Evolutionary conservation across 179 eudicot species (phyloP).

Genomic region (Silene coronaria): DNA sequence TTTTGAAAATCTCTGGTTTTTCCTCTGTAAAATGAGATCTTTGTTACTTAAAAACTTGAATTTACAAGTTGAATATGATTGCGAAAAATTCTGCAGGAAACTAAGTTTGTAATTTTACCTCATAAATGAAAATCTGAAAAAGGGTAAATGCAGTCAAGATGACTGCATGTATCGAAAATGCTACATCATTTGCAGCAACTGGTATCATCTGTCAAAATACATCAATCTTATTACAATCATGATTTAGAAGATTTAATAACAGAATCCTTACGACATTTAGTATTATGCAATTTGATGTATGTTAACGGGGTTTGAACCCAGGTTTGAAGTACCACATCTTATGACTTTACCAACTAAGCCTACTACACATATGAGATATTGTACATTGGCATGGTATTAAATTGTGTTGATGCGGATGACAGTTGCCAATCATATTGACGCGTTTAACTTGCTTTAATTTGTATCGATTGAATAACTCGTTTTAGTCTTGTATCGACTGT

Average conservation of each 20-base stretch:
- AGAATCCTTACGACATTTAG: no score
- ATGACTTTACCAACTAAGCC: no score
- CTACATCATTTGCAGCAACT: slow-evolving; percentile 84
- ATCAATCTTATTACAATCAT: neutral
- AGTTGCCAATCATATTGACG: no score
- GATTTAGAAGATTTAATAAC: neutral
- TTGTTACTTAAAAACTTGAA: neutral
- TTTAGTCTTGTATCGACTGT: no score
- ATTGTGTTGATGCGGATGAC: no score
- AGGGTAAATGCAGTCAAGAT: slow-evolving; percentile 64
- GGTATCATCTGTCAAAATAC: slow-evolving; percentile 70
- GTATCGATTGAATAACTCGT: no score
- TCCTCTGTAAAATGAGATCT: slow-evolving; percentile 42
- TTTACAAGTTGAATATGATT: neutral
- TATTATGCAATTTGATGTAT: no score
- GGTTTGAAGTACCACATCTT: no score
- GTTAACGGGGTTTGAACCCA: no score
- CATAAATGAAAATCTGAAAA: slow-evolving; percentile 77
- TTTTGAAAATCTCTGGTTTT: slow-evolving; percentile 69
- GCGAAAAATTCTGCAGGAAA: neutral
- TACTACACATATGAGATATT: no score
- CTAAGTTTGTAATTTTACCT: slow-evolving; percentile 32
- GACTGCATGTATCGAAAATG: slow-evolving; percentile 85
- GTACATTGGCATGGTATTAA: no score
- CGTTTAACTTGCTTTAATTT: no score